Base-by-base conservation (phyloP, 495 filamentous ascomycete species). In the Peziza echinospora region DNA sequence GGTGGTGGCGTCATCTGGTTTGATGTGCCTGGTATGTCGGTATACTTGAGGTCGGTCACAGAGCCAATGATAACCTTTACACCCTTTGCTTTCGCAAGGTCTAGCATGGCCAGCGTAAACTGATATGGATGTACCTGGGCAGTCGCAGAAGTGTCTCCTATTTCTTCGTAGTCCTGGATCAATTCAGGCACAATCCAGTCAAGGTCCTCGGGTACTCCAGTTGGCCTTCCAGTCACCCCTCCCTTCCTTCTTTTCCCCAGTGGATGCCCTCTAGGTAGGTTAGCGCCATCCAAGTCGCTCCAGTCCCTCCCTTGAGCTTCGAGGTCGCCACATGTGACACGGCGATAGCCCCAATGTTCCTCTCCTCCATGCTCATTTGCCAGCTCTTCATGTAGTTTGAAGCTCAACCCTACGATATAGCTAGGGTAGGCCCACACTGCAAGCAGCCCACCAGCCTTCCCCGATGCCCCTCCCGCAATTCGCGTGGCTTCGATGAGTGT, bases 61-160 rank as follows among this genome's bases (percentile, higher is more conserved):
- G 71, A 70, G 9, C 81, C 80, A 24, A 80, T 52, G 21, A 77
- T 66, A 45, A 94, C 72, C 40, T 78, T 71, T 21, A 72, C 78
- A 7, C 87, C 87, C 49, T 70, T 73, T 47, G 84, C 74, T 49
- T 71, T 67, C 7, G 87, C 84, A 16, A 97, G 68, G 28, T 72
- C 70, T 9, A 84, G 82, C 59, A 97, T 89, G 3, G 80, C 70
- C 0, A 75, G 93, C 2, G 87, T 97, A 54, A 97, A 94, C 21
- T 81, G 75, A 56, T 82, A 84, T 1, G 89, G 89, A 60, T 96
- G 89, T 5, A 96, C 89, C 60, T 96, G 89, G 2, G 89, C 83
- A 1, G 89, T 96, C 48, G 71, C 71, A 43, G 64, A 66, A 11
- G 53, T 56, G 30, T 75, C 78, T 6, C 84, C 84, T 84, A 96